phyloP scores from a whole-genome alignment of 2,329 filamentous ascomycete species.

The Fusarium annulatum region DNA sequence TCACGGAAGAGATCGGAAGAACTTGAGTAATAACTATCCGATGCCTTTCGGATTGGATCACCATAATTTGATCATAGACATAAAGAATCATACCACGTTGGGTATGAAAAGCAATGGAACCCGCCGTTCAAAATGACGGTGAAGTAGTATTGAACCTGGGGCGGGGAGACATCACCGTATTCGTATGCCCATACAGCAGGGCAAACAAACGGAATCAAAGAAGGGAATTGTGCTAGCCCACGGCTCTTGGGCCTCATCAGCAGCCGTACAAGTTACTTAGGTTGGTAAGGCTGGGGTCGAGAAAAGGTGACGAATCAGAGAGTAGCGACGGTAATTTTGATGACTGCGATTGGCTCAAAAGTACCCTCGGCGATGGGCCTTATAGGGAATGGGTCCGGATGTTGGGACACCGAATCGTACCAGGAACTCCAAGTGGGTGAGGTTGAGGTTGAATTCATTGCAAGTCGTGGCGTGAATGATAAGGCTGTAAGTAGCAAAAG shows the following conservation, averaged over 20 bases:
- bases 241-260: slow-evolving; percentile 8
- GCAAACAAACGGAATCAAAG: slow-evolving; percentile 14
- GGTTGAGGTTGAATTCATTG: slow-evolving; percentile 1
- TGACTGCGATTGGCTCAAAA: slow-evolving; percentile 42
- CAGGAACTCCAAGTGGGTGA: slow-evolving; percentile 18
- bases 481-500: neutral
- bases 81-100: slow-evolving; percentile 7
- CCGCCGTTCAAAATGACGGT: slow-evolving; percentile 37
- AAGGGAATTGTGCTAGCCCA: slow-evolving; percentile 6
- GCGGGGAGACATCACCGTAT: slow-evolving; percentile 32
- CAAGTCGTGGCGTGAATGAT: slow-evolving; percentile 22
- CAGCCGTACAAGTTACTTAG: slow-evolving; percentile 19
- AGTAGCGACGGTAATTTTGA: slow-evolving; percentile 45
- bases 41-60: neutral
- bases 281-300: slow-evolving; percentile 16
- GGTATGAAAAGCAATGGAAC: slow-evolving; percentile 2
- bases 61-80: neutral
- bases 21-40: neutral
- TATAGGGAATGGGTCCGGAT: slow-evolving; percentile 38
- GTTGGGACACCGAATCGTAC: slow-evolving; percentile 43
- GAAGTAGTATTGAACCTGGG: slow-evolving; percentile 11
- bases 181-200: slow-evolving; percentile 34
- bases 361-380: neutral
- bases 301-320: slow-evolving; percentile 41
- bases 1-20: neutral